These are phyloP conservation scores for Lizonia empirigonia DNA, from an alignment of 2,329 filamentous ascomycete species.

Conservation along the genomic window DNA sequence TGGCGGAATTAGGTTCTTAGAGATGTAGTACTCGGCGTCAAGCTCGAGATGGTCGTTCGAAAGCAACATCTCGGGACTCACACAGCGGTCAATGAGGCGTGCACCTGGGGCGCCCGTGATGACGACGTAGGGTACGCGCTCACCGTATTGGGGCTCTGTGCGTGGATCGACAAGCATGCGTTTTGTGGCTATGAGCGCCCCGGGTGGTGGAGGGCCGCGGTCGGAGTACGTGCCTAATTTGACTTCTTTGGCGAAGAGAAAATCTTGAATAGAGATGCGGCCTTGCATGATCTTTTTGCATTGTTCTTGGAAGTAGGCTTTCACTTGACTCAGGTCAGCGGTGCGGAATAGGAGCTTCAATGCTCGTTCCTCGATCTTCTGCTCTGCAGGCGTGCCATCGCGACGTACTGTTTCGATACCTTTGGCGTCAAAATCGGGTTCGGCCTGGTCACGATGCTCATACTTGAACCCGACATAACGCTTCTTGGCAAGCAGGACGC, in stretches of 20 bases:
- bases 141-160: conserved; percentile 90
- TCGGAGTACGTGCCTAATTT: conserved; percentile 87
- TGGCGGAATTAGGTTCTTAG: conserved; percentile 92
- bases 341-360: conserved; percentile 89
- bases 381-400: conserved; percentile 92
- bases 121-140: conserved; percentile 93
- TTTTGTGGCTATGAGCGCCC: conserved; percentile 84
- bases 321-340: conserved; percentile 84
- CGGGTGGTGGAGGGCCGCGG: conserved; percentile 78
- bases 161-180: conserved; percentile 86
- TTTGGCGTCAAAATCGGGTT: conserved; percentile 94
- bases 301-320: conserved; percentile 86
- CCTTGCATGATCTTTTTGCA: conserved; percentile 93
- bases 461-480: conserved; percentile 98
- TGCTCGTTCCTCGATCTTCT: conserved; percentile 94
- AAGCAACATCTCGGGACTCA: conserved; percentile 83
- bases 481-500: conserved; percentile 92
- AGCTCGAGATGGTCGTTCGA: conserved; percentile 77
- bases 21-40: conserved; percentile 96
- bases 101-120: conserved; percentile 86
- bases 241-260: conserved; percentile 93
- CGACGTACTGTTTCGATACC: conserved; percentile 96
- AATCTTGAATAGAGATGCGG: conserved; percentile 87
- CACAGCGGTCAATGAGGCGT: conserved; percentile 84
- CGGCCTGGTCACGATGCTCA: conserved; percentile 73